Evolutionary conservation across 179 eudicot genomes (phyloP), one percentile per base, ranked within the genome.

Genomic region (Patellifolia procumbens): DNA sequence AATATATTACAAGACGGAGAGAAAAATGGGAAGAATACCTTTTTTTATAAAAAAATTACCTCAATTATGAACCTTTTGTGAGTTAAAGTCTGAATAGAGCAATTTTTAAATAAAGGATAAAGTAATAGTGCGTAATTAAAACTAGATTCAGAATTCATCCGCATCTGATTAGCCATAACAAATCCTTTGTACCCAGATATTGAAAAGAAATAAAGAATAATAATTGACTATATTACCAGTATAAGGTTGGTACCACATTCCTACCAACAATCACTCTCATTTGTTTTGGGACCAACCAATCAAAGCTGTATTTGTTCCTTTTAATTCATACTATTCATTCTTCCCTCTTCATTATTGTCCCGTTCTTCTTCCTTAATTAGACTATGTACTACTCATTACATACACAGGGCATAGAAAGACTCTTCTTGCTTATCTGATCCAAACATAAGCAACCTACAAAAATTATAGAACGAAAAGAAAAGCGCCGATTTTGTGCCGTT

Each of bases 361-460:
- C 6, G 28, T 11, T 6, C 22, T 24, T 26, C 62, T 58, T 26
- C 34, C 1, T 13, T 4, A 56, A 24, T 56, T 20, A 34, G 5
- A 19, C 16, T 22, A 66, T 42, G 16, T 35, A 37, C 22, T 65
- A 17, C 26, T 65, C 63, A 26, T 42, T 52, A 75, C 72, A 24
- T 35, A 64, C 61, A 51, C 66, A 74, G 46, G 45, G 35, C 56
- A 42, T 55, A 39, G 5, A 66, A 0, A 63, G 22, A 75, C 72
- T 48, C 74, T 43, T 48, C 74, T 43, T 53, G 73, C 31, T 39
- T 26, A 49, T 69, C 29, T 45, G 15, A 53, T 31, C 35, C 24
- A 52, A 26, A 51, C 63, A 48, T 35, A 43, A 22, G 43, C 43
- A 59, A 45, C 35, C 48, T 62, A 42, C 68, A 58, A 73, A 73